Evolutionary conservation across 2,329 filamentous ascomycete genomes (phyloP), one percentile per base, ranked within the genome.

Genomic region (Calonectria hongkongensis): DNA sequence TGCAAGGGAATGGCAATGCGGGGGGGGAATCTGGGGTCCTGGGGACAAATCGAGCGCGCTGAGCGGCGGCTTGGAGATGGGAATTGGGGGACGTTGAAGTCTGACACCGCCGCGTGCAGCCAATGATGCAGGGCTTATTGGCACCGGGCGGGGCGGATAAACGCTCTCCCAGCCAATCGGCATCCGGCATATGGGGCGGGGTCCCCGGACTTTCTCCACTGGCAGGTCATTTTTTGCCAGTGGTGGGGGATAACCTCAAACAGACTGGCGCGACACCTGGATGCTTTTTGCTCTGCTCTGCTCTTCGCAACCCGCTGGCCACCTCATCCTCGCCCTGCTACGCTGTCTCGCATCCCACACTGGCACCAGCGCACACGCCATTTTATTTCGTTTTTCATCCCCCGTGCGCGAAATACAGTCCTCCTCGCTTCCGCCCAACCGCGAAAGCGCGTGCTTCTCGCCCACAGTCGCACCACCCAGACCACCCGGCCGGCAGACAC

Each of bases 11-110:
- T 51, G 69, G 65, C 66, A 74, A 76, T 79, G 78, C 77, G 78
- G 79, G 78, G 78, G 77, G 78, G 77, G 77, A 80, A 78, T 76
- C 78, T 73, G 76, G 76, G 78, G 76, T 69, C 71, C 70, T 71
- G 71, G 70, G 74, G 75, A 76, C 39, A 71, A 69, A 69, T 75
- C 73, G 75, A 76, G 65, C 33, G 66, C 70, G 28, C 63, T 64
- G 62, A 67, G 21, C 54, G 68, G 73, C 58, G 58, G 60, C 50
- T 66, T 73, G 69, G 68, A 74, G 72, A 72, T 67, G 77, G 62
- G 56, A 62, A 66, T 71, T 68, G 48, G 66, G 60, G 56, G 50
- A 68, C 28, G 54, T 45, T 43, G 28, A 43, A 39, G 27, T 21
- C 50, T 45, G n/a, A 47, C 51, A 25, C 68, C n/a, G 18, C 48